Base-by-base conservation (phyloP, 2,329 filamentous ascomycete species). In the Amylocarpus encephaloides region DNA sequence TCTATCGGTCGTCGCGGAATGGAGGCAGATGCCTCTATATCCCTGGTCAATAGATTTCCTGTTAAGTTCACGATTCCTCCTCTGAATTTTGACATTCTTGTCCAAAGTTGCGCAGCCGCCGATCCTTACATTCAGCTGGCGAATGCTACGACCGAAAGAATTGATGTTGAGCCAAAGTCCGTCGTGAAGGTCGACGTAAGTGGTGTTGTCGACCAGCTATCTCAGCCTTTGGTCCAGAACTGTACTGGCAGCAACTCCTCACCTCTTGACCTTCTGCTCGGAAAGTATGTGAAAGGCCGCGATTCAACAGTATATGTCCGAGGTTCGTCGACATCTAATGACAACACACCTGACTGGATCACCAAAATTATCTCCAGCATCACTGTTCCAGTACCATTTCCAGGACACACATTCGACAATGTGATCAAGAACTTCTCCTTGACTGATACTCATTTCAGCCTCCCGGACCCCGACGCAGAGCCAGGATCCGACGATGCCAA, bases 371-470 rank as follows among this genome's bases (percentile, higher is more conserved):
- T 97, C 34, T 82, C 83, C 41, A 89, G 86, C 59, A 79, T 97
- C 46, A 91, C 85, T 0, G 76, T 97, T 0, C 90, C 91, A 2
- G 73, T 97, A 6, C 86, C 89, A 5, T 86, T 97, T 55, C 88
- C 89, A 0, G 89, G 89, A 5, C 81, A 83, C 51, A 83, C 83
- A 0, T 84, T 96, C 61, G 89, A 90, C 57, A 83, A 86, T 57
- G 71, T 95, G 13, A 86, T 98, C 64, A 85, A 84, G 59, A 92
- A 93, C 59, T 96, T 97, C 65, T 86, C 89, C 18, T 72, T 97
- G 57, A 81, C 83, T 1, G 80, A 96, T 64, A 88, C 94, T 36
- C 82, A 94, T 61, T 95, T 98, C 67, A 81, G 80, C 43, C 72
- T 98, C 41, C 93, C 93, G 0, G 82, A 90, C 61, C 86, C 88